phyloP scores from a whole-genome alignment of 805 yeast species.

The Metschnikowia henanensis region DNA sequence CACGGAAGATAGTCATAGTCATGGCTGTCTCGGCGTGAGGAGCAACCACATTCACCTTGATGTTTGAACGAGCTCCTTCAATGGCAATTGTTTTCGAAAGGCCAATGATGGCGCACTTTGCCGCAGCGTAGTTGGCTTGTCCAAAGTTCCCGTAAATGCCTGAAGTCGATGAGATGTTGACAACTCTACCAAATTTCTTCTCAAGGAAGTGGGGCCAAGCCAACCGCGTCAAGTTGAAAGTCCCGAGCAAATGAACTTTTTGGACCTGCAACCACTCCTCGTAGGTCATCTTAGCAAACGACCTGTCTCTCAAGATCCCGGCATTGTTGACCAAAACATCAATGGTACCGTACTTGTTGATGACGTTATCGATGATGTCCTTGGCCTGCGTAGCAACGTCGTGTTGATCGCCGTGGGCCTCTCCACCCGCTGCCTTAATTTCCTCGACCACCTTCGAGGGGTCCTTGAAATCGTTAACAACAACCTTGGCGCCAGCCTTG shows the following conservation, averaged over 20 bases:
- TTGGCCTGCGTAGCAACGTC: constrained; percentile 78
- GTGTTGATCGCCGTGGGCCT: constrained; percentile 80
- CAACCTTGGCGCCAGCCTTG: constrained; percentile 91
- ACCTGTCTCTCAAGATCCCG: constrained; percentile 88
- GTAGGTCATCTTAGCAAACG: constrained; percentile 81
- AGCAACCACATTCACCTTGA: constrained; percentile 80
- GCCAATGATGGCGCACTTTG: constrained; percentile 87
- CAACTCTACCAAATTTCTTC: constrained; percentile 77
- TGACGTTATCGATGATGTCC: constrained; percentile 73
- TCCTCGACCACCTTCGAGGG: constrained; percentile 75
- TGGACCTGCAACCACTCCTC: constrained; percentile 81
- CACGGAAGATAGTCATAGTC: constrained; percentile 86
- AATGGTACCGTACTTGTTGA: constrained; percentile 75
- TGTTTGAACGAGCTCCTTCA: constrained; percentile 82
- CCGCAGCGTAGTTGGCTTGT: constrained; percentile 94
- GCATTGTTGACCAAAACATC: constrained; percentile 92
- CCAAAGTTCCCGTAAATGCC: constrained; percentile 98
- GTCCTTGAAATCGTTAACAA: constrained; percentile 85
- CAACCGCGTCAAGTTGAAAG: constrained; percentile 77
- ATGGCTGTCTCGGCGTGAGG: constrained; percentile 98
- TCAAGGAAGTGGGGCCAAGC: constrained; percentile 90
- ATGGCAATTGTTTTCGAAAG: constrained; percentile 83
- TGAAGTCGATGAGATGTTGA: constrained; percentile 92
- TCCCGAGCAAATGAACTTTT: constrained; percentile 80
- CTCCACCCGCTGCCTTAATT: constrained; percentile 69